Evolutionary conservation across 768 basidiomycete species (phyloP).

Genomic region (Amanita pallidorosea): DNA sequence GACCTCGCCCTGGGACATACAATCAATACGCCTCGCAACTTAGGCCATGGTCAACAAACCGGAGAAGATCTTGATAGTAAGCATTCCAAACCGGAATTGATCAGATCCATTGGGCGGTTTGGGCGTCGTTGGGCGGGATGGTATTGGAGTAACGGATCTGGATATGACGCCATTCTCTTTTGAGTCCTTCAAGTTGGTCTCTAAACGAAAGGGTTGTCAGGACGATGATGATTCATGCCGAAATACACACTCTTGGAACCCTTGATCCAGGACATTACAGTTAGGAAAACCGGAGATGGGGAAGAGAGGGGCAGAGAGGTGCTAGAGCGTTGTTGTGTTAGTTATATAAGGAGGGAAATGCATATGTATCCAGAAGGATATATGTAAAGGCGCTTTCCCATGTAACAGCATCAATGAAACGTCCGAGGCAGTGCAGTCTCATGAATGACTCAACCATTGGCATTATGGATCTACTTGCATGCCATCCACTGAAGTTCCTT

Average conservation of each 20-base stretch:
- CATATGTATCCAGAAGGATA: background rate
- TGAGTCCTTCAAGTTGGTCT: slow-evolving; percentile 44
- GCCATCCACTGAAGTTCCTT: no score
- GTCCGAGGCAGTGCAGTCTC: no score
- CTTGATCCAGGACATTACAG: slow-evolving; percentile 5
- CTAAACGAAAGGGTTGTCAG: slow-evolving; percentile 19
- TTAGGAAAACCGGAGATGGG: background rate
- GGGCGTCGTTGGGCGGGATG: slow-evolving; percentile 74
- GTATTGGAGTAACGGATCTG: slow-evolving; percentile 72
- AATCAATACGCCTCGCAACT: background rate
- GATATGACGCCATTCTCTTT: slow-evolving; percentile 65
- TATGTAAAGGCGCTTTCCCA: background rate
- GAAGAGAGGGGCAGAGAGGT: background rate
- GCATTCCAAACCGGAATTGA: slow-evolving; percentile 79
- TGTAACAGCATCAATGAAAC: background rate
- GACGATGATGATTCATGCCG: background rate
- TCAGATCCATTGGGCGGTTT: slow-evolving; percentile 43
- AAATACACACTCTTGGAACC: slow-evolving; percentile 5
- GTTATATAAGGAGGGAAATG: slow-evolving; percentile 2
- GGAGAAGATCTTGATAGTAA: slow-evolving; percentile 93
- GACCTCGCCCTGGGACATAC: slow-evolving; percentile 56
- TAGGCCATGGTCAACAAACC: slow-evolving; percentile 33
- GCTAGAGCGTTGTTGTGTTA: background rate
- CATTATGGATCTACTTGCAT: no score
- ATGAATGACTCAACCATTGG: no score